Conservation (phyloP, 1,139 yeast species). For the Pichia kudriavzevii region DNA sequence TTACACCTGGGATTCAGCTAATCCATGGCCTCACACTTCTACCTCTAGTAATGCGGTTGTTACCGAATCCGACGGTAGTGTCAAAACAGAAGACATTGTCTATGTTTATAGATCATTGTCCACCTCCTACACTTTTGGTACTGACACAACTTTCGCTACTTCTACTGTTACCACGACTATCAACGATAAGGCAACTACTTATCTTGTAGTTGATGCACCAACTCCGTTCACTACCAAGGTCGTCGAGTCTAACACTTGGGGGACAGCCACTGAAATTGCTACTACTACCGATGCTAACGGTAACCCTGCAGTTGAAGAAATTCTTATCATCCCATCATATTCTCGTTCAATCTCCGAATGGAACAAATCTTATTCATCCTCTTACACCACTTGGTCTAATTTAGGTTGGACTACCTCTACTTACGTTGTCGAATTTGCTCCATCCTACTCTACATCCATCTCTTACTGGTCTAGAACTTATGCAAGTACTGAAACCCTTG, state of each 20-base stretch:
- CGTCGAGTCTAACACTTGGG: not conserved
- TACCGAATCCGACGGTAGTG: conserved; percentile 2
- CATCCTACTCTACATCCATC: conserved; percentile 4
- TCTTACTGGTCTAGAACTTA: conserved; percentile 6
- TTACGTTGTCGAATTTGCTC: conserved; percentile 3
- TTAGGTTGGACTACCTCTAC: not conserved
- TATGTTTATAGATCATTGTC: conserved; percentile 2
- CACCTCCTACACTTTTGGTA: conserved; percentile 4
- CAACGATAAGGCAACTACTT: not conserved
- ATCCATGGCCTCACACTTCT: conserved; percentile 1
- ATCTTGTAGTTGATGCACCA: conserved; percentile 6
- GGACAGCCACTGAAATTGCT: not conserved
- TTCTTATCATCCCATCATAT: conserved; percentile 4
- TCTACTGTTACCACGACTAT: conserved; percentile 1
- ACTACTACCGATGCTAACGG: not conserved
- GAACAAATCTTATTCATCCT: not conserved
- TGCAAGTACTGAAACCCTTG: conserved; percentile 2
- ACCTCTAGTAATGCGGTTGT: not conserved
- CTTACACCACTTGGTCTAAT: not conserved
- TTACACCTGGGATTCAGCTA: not conserved
- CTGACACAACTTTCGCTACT: not conserved
- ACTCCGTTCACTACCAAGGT: not conserved
- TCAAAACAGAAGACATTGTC: conserved; percentile 1
- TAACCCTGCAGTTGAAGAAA: conserved; percentile 1
- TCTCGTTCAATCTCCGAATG: conserved; percentile 4